A percentile compares a stretch with the other conserved stretches of the same genome.
Conservation (phyloP, 495 filamentous ascomycete species). For the Penicillium subrubescens region DNA sequence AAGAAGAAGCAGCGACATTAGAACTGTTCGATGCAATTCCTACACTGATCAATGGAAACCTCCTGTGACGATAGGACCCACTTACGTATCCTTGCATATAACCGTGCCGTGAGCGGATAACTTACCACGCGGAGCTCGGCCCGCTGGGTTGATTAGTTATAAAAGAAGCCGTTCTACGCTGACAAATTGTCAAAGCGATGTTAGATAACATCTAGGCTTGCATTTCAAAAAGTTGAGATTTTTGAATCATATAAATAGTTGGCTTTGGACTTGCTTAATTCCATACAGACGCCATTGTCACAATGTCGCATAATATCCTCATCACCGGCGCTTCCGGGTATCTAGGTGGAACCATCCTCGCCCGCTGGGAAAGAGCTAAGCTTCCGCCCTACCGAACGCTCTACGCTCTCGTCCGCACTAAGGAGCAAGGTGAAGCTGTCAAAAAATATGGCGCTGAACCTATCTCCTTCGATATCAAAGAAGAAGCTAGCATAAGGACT, state of each 20-base stretch:
- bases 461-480: slow-evolving; percentile 32
- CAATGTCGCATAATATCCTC: slow-evolving; percentile 43
- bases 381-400: slow-evolving; percentile 44
- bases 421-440: slow-evolving; percentile 44
- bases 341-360: slow-evolving; percentile 50
- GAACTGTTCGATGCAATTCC: too few relatives aligned
- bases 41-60: neutral
- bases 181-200: neutral
- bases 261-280: neutral
- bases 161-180: neutral
- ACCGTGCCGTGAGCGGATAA: neutral
- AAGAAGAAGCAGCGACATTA: too few relatives aligned
- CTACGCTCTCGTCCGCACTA: slow-evolving; percentile 46
- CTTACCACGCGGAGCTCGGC: neutral
- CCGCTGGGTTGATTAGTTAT: neutral
- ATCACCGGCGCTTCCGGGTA: slow-evolving; percentile 56
- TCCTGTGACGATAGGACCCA: neutral
- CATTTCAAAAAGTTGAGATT: neutral
- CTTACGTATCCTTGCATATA: neutral
- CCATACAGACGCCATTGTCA: neutral
- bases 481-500: slow-evolving; percentile 27
- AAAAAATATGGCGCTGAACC: slow-evolving; percentile 46
- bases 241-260: neutral
- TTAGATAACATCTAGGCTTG: neutral
- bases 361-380: slow-evolving; percentile 32